phyloP scores from a whole-genome alignment of 1,284 basidiomycete species.

The Ceratorhiza oryzae-sativae region DNA sequence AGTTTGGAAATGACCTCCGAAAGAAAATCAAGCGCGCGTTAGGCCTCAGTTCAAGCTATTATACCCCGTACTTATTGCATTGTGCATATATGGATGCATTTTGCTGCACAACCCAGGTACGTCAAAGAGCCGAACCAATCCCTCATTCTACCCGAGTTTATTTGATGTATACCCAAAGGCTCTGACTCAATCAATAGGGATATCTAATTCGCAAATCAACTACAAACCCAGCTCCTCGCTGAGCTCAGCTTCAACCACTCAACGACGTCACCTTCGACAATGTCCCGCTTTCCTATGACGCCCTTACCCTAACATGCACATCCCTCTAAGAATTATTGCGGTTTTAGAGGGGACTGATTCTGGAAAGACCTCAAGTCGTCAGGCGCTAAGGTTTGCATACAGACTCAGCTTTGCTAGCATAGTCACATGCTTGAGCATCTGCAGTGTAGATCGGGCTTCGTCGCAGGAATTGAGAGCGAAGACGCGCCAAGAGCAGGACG shows the following conservation, averaged over 20 bases:
- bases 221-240: slow-evolving; percentile 42
- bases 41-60: too few relatives aligned
- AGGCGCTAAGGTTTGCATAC: too few relatives aligned
- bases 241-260: slow-evolving; percentile 44
- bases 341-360: slow-evolving; percentile 24
- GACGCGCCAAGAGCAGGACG: slow-evolving; percentile 44
- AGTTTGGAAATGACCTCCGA: background rate
- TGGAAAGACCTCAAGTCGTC: slow-evolving; percentile 24
- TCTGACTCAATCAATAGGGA: slow-evolving; percentile 43
- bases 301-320: slow-evolving; percentile 35
- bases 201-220: slow-evolving; percentile 44
- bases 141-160: too few relatives aligned
- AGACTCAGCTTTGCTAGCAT: slow-evolving; percentile 44
- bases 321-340: slow-evolving; percentile 17
- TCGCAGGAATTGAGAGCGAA: slow-evolving; percentile 44
- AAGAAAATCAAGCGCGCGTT: too few relatives aligned
- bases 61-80: too few relatives aligned
- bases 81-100: too few relatives aligned
- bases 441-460: slow-evolving; percentile 36
- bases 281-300: slow-evolving; percentile 30
- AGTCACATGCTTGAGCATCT: slow-evolving; percentile 45
- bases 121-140: too few relatives aligned
- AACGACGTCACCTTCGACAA: slow-evolving; percentile 43
- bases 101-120: too few relatives aligned
- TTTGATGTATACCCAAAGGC: slow-evolving; percentile 40